A percentile compares a stretch with the other conserved stretches of the same genome.
These are phyloP conservation scores for Adansonia digitata DNA, from an alignment of 345 rosid species.

Conservation along the genomic window DNA sequence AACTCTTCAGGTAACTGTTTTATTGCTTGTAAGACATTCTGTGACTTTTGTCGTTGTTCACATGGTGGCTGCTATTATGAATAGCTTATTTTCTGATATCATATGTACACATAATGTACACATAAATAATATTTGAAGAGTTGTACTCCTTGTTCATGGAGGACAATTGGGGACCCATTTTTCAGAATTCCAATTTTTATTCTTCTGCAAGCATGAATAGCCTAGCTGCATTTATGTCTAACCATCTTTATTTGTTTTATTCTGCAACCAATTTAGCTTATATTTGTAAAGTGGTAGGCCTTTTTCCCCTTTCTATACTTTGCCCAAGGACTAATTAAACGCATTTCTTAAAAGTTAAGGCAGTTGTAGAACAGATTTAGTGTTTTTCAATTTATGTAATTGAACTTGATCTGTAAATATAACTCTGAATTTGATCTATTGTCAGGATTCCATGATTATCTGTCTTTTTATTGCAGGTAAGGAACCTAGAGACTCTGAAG, in stretches of 20 bases:
- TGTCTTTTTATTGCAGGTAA: conserved; percentile 30
- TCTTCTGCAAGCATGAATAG: background rate
- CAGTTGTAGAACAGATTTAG: background rate
- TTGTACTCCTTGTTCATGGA: background rate
- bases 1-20: conserved; percentile 52
- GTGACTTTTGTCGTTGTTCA: background rate
- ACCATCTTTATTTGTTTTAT: background rate
- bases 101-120: background rate
- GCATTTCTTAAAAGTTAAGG: conserved; percentile 4
- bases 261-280: background rate
- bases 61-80: background rate
- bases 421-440: background rate
- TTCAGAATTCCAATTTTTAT: background rate
- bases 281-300: background rate
- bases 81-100: background rate
- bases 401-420: conserved; percentile 1
- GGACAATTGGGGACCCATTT: background rate
- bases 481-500: conserved; percentile 29
- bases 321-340: background rate
- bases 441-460: conserved; percentile 16
- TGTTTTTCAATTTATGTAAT: background rate
- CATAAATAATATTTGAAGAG: background rate
- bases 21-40: background rate
- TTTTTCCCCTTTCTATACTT: background rate
- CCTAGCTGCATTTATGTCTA: background rate